Percentiles rank a stretch among this genome's conserved stretches.
phyloP scores from a whole-genome alignment of 805 yeast genomes.

The Komagataella mondaviorum region DNA sequence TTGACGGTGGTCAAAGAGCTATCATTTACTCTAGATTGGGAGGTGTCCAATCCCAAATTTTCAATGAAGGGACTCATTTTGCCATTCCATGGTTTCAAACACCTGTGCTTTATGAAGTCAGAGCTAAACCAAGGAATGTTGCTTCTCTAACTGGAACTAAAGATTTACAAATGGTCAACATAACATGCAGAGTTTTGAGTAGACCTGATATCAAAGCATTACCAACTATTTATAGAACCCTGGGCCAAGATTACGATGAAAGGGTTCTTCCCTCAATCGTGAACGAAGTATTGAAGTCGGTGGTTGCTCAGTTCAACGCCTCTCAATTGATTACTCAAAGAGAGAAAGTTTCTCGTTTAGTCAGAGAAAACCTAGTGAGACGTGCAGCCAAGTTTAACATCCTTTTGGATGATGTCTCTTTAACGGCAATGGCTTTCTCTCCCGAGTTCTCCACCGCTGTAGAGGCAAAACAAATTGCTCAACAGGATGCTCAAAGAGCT shows the following conservation, averaged over 20 bases:
- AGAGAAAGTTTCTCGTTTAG: constrained; percentile 85
- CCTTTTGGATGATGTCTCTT: constrained; percentile 85
- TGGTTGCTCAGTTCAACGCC: constrained; percentile 97
- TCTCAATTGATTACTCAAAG: constrained; percentile 98
- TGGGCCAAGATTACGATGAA: constrained; percentile 93
- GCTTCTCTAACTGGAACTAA: constrained; percentile 96
- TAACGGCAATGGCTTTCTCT: constrained; percentile 92
- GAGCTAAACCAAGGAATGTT: constrained; percentile 95
- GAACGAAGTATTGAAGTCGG: constrained; percentile 91
- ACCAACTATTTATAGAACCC: constrained; percentile 80
- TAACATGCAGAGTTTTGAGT: constrained; percentile 94
- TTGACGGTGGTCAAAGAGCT: constrained; percentile 98
- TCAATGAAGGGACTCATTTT: constrained; percentile 90
- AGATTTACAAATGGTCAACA: constrained; percentile 97
- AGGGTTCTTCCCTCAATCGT: constrained; percentile 96
- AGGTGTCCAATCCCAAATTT: constrained; percentile 76
- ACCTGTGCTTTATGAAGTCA: constrained; percentile 84
- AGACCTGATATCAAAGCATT: constrained; percentile 72
- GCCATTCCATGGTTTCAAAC: constrained; percentile 91
- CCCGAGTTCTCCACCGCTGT: constrained; percentile 97
- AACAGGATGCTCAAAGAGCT: constrained; percentile 98
- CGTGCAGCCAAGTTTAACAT: constrained; percentile 87
- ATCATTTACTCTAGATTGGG: constrained; percentile 79
- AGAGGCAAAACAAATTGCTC: constrained; percentile 98
- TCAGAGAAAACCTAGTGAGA: constrained; percentile 80